phyloP scores from a whole-genome alignment of 139 green algal species.

The Limnomonas spitsbergensis region DNA sequence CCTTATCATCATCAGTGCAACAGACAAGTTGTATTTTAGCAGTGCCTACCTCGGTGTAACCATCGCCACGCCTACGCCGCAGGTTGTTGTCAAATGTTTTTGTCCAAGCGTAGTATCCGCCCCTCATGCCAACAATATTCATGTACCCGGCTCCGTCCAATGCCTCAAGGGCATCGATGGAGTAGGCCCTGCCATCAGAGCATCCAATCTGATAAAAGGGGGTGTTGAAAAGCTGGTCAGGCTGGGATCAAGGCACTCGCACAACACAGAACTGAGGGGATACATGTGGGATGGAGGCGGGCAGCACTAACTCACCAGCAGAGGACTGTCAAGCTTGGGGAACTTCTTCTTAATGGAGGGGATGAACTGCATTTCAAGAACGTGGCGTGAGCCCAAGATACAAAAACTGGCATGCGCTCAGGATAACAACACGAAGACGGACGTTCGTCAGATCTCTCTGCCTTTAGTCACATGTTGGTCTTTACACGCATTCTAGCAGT shows the following conservation, averaged over 20 bases:
- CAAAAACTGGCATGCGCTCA: too few relatives aligned
- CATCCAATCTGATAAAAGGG: constrained; percentile 48
- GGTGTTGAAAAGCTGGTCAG: too few relatives aligned
- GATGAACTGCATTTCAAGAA: constrained; percentile 5
- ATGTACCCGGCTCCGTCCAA: constrained; percentile 80
- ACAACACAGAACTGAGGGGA: too few relatives aligned
- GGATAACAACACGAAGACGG: too few relatives aligned
- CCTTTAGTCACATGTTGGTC: too few relatives aligned
- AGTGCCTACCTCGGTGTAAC: constrained; percentile 29
- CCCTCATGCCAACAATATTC: constrained; percentile 69
- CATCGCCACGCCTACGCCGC: constrained; percentile 37
- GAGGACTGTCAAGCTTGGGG: not conserved
- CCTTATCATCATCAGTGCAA: constrained; percentile 49
- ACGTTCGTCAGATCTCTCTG: too few relatives aligned
- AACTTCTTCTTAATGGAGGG: constrained; percentile 19
- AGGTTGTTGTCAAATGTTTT: constrained; percentile 59
- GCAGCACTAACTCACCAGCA: not conserved
- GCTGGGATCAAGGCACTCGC: too few relatives aligned
- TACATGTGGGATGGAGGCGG: too few relatives aligned
- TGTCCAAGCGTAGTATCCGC: constrained; percentile 81
- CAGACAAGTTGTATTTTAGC: not conserved
- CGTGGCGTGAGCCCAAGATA: too few relatives aligned
- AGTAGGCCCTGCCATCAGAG: constrained; percentile 72
- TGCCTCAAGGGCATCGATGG: constrained; percentile 71
- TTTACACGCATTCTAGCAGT: too few relatives aligned